phyloP scores from a whole-genome alignment of 75 land plant genomes.

The Sequoiadendron giganteum region DNA sequence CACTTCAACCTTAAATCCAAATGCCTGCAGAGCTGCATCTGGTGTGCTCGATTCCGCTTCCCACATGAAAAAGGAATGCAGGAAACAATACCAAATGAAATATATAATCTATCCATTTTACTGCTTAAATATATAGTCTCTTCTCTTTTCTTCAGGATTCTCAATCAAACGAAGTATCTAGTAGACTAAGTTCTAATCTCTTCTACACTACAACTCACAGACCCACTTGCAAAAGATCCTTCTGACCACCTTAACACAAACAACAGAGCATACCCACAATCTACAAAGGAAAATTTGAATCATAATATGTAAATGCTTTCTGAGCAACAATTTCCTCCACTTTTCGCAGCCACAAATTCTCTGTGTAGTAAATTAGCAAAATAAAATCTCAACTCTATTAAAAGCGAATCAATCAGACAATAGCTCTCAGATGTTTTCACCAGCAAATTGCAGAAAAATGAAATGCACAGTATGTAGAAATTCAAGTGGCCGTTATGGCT shows the following conservation, averaged over 20 bases:
- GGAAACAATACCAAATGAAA: not conserved
- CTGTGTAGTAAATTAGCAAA: too few species aligned
- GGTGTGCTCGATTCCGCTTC: not conserved
- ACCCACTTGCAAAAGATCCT: slow-evolving; percentile 2
- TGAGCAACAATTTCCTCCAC: too few species aligned
- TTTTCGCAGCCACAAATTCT: too few species aligned
- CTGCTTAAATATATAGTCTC: not conserved
- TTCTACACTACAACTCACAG: not conserved
- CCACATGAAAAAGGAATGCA: not conserved
- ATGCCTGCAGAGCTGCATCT: slow-evolving; percentile 26
- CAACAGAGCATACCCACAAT: not conserved
- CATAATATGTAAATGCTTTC: too few species aligned
- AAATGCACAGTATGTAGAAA: too few species aligned
- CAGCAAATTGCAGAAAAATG: too few species aligned
- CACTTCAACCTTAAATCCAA: slow-evolving; percentile 33
- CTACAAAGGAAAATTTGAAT: too few species aligned
- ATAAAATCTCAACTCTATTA: too few species aligned
- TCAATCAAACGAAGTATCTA: not conserved
- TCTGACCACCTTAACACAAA: slow-evolving; percentile 2
- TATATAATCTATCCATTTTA: not conserved
- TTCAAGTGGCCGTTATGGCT: too few species aligned
- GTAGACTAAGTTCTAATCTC: not conserved
- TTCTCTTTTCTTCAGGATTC: not conserved
- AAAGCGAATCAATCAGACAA: too few species aligned
- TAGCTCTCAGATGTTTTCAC: too few species aligned